Evolutionary conservation across 192 early-diverging fungal species (phyloP).

Genomic region (Backusella circina): DNA sequence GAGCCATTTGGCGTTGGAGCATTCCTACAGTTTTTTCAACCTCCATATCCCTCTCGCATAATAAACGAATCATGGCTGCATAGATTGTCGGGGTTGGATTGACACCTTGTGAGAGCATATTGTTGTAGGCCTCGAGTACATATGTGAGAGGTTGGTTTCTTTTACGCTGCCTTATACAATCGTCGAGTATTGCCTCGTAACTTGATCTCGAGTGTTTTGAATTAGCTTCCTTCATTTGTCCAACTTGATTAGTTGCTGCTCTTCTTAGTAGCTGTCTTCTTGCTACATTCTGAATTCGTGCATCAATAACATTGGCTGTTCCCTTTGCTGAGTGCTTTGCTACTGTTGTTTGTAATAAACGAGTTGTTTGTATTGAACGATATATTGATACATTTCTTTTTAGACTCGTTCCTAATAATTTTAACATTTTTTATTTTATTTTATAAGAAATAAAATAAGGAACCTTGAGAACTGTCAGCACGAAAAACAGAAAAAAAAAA

Average conservation of each 20-base stretch:
- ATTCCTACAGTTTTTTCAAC: conserved; percentile 23
- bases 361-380: not conserved
- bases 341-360: not conserved
- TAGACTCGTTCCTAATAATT: not conserved
- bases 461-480: not conserved
- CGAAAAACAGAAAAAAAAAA: not conserved
- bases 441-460: not conserved
- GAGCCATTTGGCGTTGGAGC: conserved; percentile 12
- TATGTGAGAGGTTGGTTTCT: not conserved
- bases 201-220: not conserved
- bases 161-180: not conserved
- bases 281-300: not conserved
- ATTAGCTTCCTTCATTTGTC: not conserved
- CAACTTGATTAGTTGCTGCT: conserved; percentile 3
- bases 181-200: conserved; percentile 19
- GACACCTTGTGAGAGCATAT: conserved; percentile 21
- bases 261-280: not conserved
- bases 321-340: not conserved
- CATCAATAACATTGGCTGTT: not conserved
- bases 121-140: conserved; percentile 20
- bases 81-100: conserved; percentile 22
- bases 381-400: not conserved
- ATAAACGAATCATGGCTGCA: conserved; percentile 18
- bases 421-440: not conserved
- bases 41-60: conserved; percentile 26